phyloP scores from a whole-genome alignment of 208 protist genomes.

The Vickermania spadyakhi region DNA sequence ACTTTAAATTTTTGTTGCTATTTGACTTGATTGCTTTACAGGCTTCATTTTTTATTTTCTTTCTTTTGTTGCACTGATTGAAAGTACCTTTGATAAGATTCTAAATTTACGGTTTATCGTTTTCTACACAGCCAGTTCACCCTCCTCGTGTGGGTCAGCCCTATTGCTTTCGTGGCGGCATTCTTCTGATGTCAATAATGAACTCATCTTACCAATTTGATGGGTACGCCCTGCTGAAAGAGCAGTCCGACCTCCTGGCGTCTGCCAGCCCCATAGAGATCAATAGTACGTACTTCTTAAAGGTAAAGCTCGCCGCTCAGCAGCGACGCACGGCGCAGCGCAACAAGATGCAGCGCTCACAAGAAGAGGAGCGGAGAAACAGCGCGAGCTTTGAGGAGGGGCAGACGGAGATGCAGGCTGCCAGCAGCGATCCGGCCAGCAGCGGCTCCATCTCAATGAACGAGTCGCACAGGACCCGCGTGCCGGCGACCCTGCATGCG shows the following conservation, averaged over 20 bases:
- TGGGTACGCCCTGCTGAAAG: slow-evolving; percentile 31
- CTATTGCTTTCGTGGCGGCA: no score
- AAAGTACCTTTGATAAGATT: no score
- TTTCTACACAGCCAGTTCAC: no score
- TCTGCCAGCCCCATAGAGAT: slow-evolving; percentile 47
- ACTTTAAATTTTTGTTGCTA: background rate
- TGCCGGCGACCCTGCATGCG: background rate
- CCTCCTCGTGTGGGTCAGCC: no score
- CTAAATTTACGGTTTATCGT: no score
- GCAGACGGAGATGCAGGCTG: background rate
- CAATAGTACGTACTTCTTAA: slow-evolving; percentile 51
- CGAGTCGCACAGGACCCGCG: no score
- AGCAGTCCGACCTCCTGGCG: slow-evolving; percentile 51
- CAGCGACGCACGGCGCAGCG: slow-evolving; percentile 53
- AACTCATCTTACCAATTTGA: slow-evolving; percentile 17
- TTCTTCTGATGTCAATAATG: background rate
- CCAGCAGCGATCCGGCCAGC: background rate
- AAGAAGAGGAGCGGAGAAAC: background rate
- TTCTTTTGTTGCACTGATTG: no score
- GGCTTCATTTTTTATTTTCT: no score
- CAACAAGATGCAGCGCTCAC: slow-evolving; percentile 29
- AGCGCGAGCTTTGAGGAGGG: background rate
- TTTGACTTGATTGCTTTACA: no score
- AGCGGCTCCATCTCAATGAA: background rate
- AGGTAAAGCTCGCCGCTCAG: slow-evolving; percentile 44